Evolutionary conservation across 192 early-diverging fungal genomes (phyloP), one percentile per base, ranked within the genome.

Genomic region (Coemansia sp.): DNA sequence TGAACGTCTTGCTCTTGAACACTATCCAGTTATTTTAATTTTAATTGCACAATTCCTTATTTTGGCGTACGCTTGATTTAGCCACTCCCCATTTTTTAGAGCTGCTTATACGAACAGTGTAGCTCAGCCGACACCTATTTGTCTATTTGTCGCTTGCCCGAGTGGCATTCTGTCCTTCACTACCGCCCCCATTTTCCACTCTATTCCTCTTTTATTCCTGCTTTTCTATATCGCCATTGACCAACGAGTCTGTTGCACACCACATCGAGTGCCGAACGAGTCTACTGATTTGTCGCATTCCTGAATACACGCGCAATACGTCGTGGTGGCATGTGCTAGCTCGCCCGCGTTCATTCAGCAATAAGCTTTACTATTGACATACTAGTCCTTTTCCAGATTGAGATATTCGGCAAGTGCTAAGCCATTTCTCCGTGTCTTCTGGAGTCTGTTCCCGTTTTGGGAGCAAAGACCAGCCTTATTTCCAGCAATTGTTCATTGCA

Each of bases 141-240:
- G 40, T n/a, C 40, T 44, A 44, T 44, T 44, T 44, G 40, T 44
- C 40, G 40, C 40, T 44, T 44, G 40, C 15, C 40, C 40, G 40
- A 44, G 40, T 44, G 40, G 40, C 40, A 44, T 44, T 44, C 40
- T 15, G 40, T 44, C 40, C 4, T 44, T 44, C 11, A 25, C 15
- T 54, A 34, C 31, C 31, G 31, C 31, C 31, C n/a, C 31, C 31
- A 34, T 54, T 54, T 52, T 44, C 4, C 40, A 44, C 52, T 53
- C 25, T 19, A 14, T 54, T 54, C 17, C 26, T 54, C 52, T 25
- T 28, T 54, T 54, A 54, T 17, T 56, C 14, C n/a, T 11, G 28
- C 28, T 36, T 21, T 56, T 56, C 52, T 54, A 54, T 54, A 17
- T 15, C 11, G 19, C 8, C 51, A 56, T 56, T 56, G 54, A 56